These are phyloP conservation scores for Asterionellopsis glacialis DNA, from an alignment of 108 stramenopile genomes.

Conservation along the genomic window DNA sequence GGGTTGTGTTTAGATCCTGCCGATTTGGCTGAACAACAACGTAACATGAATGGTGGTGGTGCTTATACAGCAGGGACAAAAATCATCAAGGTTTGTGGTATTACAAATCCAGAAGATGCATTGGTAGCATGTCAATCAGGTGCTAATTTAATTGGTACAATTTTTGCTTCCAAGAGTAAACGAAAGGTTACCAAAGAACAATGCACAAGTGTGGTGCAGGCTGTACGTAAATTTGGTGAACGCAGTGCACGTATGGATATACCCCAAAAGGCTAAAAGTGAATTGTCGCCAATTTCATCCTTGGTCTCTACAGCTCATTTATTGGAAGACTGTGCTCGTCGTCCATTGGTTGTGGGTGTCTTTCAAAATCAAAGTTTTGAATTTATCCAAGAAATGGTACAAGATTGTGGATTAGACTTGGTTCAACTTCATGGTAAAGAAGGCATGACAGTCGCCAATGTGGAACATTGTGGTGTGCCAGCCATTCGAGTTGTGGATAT, in stretches of 20 bases:
- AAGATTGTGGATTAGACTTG: conserved; percentile 87
- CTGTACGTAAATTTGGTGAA: conserved; percentile 89
- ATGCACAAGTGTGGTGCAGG: conserved; percentile 66
- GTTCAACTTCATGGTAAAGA: conserved; percentile 97
- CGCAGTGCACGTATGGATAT: conserved; percentile 21
- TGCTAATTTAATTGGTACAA: conserved; percentile 94
- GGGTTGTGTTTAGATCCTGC: conserved; percentile 81
- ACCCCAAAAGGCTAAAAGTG: neutral
- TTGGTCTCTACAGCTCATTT: conserved; percentile 44
- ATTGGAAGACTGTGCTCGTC: conserved; percentile 51
- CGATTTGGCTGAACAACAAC: conserved; percentile 39
- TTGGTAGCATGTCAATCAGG: conserved; percentile 84
- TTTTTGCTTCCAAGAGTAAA: conserved; percentile 89
- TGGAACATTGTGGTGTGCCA: conserved; percentile 66
- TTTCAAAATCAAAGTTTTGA: conserved; percentile 91
- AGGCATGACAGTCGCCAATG: conserved; percentile 73
- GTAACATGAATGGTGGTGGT: conserved; percentile 30
- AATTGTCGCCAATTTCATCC: conserved; percentile 22
- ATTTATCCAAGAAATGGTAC: conserved; percentile 71
- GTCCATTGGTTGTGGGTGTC: conserved; percentile 92
- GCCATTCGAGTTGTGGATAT: conserved; percentile 93
- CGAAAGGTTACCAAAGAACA: conserved; percentile 67
- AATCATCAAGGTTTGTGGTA: conserved; percentile 92
- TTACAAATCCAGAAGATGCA: conserved; percentile 90
- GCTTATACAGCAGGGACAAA: conserved; percentile 82